Evolutionary conservation across 371 early-diverging fungal species (phyloP), one percentile per base, ranked within the genome.

Genomic region (Gilbertella persicaria): DNA sequence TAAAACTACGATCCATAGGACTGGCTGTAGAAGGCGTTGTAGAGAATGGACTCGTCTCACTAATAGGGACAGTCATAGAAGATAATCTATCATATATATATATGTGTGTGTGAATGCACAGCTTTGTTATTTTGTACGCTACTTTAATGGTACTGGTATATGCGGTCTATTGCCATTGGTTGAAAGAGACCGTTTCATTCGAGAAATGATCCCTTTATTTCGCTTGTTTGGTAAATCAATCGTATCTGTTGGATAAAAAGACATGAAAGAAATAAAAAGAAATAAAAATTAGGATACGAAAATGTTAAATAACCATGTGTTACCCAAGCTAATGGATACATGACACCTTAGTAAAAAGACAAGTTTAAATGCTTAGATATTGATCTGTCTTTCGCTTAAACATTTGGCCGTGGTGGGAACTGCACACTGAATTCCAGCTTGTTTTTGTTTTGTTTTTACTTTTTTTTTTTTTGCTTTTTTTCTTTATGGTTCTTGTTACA

Each of bases 401-500:
- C n/a, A n/a, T n/a, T n/a, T n/a, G n/a, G n/a, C n/a, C n/a, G n/a
- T n/a, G n/a, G n/a, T n/a, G n/a, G n/a, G n/a, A n/a, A n/a, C n/a
- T n/a, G n/a, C n/a, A n/a, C n/a, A n/a, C n/a, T n/a, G n/a, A n/a
- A n/a, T n/a, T n/a, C n/a, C n/a, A n/a, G n/a, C n/a, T n/a, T n/a
- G n/a, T n/a, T n/a, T n/a, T n/a, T n/a, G n/a, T n/a, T n/a, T n/a
- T n/a, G n/a, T n/a, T n/a, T n/a, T n/a, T n/a, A n/a, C n/a, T 44
- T 53, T 46, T 37, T 30, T 39, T 41, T 29, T 47, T 37, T 38
- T 45, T 58, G 39, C 56, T 50, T 47, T 21, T 36, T 12, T 45
- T 40, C 26, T 55, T 28, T 26, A 83, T 82, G 83, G 79, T 73
- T 47, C 57, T 88, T 55, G 60, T 64, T 38, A 88, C 87, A 33